Conservation (phyloP, 306 rosid genomes). For the Prosopis cineraria region DNA sequence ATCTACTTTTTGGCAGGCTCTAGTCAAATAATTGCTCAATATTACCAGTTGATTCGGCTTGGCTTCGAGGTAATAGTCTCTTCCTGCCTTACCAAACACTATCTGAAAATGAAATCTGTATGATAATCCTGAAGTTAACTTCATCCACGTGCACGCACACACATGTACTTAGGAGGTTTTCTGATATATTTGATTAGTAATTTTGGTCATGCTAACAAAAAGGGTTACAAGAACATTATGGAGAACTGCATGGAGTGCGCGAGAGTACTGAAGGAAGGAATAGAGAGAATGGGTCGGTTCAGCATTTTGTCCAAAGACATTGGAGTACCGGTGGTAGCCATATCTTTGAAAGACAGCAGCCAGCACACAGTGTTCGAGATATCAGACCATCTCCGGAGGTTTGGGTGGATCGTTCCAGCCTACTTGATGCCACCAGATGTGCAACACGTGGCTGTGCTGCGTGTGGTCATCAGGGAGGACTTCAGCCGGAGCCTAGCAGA, state of each 20-base stretch:
- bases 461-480: constrained; percentile 92
- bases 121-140: background rate
- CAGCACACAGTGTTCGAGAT: constrained; percentile 75
- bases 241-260: constrained; percentile 68
- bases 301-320: constrained; percentile 70
- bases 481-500: constrained; percentile 77
- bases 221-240: constrained; percentile 88
- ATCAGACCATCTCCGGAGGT: constrained; percentile 65
- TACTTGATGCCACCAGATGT: constrained; percentile 85
- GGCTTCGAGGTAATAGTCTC: constrained; percentile 71
- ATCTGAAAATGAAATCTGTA: background rate
- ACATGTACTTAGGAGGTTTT: background rate
- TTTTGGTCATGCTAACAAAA: background rate
- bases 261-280: constrained; percentile 58
- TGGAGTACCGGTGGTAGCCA: constrained; percentile 85
- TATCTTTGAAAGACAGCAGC: constrained; percentile 77
- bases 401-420: constrained; percentile 91
- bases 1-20: constrained; percentile 59
- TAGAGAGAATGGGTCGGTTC: constrained; percentile 64
- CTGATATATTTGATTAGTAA: background rate
- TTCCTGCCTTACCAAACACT: background rate
- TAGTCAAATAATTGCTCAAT: constrained; percentile 89
- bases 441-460: constrained; percentile 63
- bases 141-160: background rate
- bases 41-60: constrained; percentile 81